phyloP scores from a whole-genome alignment of 2,329 filamentous ascomycete species.

The Stagonosporopsis vannaccii region DNA sequence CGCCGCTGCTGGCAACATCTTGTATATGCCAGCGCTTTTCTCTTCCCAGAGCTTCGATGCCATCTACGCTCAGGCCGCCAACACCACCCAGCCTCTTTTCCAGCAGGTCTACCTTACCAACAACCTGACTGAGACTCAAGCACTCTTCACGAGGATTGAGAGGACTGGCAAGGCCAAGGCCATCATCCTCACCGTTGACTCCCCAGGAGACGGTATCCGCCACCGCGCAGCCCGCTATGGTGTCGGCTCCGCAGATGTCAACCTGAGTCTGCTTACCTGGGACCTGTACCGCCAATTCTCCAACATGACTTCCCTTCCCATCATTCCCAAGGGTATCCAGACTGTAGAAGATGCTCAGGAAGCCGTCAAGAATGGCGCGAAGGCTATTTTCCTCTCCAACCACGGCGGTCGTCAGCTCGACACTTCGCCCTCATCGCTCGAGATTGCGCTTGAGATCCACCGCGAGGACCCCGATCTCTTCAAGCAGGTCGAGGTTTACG shows the following conservation, averaged over 20 bases:
- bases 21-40: conserved; percentile 57
- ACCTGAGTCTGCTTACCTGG: conserved; percentile 44
- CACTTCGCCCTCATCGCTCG: conserved; percentile 70
- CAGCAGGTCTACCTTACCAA: conserved; percentile 52
- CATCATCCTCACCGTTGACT: conserved; percentile 53
- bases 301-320: conserved; percentile 48
- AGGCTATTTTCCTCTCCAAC: conserved; percentile 53
- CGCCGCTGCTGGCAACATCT: conserved; percentile 57
- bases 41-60: conserved; percentile 44
- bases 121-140: conserved; percentile 39
- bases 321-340: conserved; percentile 52
- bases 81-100: conserved; percentile 48
- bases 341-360: conserved; percentile 50
- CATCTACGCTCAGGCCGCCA: conserved; percentile 36
- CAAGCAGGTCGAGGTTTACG: conserved; percentile 50
- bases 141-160: conserved; percentile 44
- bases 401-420: conserved; percentile 53
- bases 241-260: conserved; percentile 40
- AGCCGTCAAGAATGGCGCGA: conserved; percentile 46
- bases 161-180: conserved; percentile 47
- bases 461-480: conserved; percentile 56
- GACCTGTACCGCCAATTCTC: conserved; percentile 45
- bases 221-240: conserved; percentile 46
- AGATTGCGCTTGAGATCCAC: conserved; percentile 79
- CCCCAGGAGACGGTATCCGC: conserved; percentile 49